phyloP scores from a whole-genome alignment of 2,329 filamentous ascomycete genomes.

The Lecanoromycetidae sp. region DNA sequence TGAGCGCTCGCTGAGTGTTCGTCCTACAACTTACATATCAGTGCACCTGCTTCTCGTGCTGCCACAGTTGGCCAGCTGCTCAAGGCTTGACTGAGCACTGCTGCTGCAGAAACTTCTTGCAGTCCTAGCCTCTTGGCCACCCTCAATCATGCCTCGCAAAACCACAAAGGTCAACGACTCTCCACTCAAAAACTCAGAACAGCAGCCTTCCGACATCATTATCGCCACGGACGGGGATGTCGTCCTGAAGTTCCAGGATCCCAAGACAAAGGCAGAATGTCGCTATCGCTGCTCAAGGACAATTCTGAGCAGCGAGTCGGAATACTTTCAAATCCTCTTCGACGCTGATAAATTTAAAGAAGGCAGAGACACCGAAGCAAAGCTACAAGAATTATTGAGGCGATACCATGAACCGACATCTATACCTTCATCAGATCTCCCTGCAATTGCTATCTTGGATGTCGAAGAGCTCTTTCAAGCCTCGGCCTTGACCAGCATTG shows the following conservation, averaged over 20 bases:
- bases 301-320: conserved; percentile 25
- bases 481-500: background rate
- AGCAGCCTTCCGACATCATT: conserved; percentile 1
- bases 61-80: no score
- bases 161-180: background rate
- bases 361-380: conserved; percentile 26
- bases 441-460: conserved; percentile 12
- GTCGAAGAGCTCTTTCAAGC: conserved; percentile 2
- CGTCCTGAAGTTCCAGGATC: conserved; percentile 22
- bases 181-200: background rate
- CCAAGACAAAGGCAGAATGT: conserved; percentile 12
- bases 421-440: conserved; percentile 13
- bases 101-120: background rate
- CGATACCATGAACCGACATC: conserved; percentile 8
- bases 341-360: conserved; percentile 33
- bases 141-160: conserved; percentile 5
- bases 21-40: background rate
- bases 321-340: conserved; percentile 31
- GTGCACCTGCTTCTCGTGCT: no score
- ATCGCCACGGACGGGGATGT: conserved; percentile 27
- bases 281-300: conserved; percentile 28
- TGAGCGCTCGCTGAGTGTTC: conserved; percentile 1
- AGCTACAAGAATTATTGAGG: conserved; percentile 13
- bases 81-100: no score
- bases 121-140: background rate